Evolutionary conservation across 306 rosid species (phyloP), one percentile per base, ranked within the genome.

Genomic region (Begonia peltatifolia): DNA sequence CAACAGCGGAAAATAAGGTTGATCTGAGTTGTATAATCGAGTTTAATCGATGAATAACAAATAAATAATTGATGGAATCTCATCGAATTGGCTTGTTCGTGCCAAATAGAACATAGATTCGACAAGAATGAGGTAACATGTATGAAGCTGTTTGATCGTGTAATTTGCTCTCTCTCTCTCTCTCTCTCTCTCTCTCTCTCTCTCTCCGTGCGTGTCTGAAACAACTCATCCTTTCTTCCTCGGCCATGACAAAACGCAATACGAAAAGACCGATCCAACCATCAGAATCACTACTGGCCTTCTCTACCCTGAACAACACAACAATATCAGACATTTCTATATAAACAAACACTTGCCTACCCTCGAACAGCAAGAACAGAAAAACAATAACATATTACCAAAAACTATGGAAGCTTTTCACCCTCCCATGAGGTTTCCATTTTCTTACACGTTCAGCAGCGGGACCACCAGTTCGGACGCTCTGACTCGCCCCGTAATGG

Each of bases 201-300:
- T 44, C 48, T 2, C 0, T 44, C 1, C 48, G 51, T 69, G 64
- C 57, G 82, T 71, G 54, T 59, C 72, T 5, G 48, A 9, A 30
- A 41, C 10, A 51, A 6, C 14, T 16, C 18, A 80, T 75, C 76
- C 80, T 69, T 67, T 67, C 80, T 60, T 76, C 93, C 97, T 82
- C 89, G 87, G 89, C 95, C 63, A 76, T 84, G 97, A 76, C 84
- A 82, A 76, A 76, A 84, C 38, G 9, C 97, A 89, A 74, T 89
- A 70, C 87, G 74, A 80, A 73, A 70, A 73, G 93, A 88, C 73
- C 60, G 87, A 84, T 71, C 78, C 80, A 74, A 75, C 80, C 80
- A 81, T 75, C 92, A 71, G 63, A 78, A 60, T 71, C 83, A 53
- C 73, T 81, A 53, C 75, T 56, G 67, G 59, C 54, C 63, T 53